Base-by-base conservation (phyloP, 2,329 filamentous ascomycete genomes). In the Harringtonia aguacate region DNA sequence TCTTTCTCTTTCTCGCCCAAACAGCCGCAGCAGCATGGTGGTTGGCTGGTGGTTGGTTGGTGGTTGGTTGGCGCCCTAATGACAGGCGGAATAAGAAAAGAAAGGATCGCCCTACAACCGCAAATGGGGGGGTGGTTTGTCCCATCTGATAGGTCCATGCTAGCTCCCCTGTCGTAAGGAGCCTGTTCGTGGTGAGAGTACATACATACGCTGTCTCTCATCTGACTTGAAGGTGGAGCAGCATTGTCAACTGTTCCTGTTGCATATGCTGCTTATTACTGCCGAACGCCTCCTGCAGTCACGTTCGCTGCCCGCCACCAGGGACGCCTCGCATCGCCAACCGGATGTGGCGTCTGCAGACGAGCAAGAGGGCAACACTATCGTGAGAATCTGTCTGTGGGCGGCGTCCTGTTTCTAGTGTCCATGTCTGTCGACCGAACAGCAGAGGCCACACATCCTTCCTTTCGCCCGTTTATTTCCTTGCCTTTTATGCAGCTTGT, bases 161-260 rank as follows among this genome's bases (percentile, higher is more conserved):
- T 45, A 37, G 35, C 33, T 39, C 5, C 17, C 40, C n/a, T n/a
- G 15, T 15, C 17, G 36, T 33, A 43, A 29, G 12, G 28, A 22
- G 37, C 35, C 34, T 42, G 43, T 38, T 44, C 40, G 41, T 45
- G 35, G 28, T 27, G 27, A 31, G 18, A 39, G 41, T 43, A 31
- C 43, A 43, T 46, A 46, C 47, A 49, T 46, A 36, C 43, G 43
- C 21, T 31, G 31, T 27, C 21, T 43, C 49, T 49, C 49, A 46
- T 47, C 34, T 49, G 49, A 47, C 47, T 36, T 39, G 22, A n/a
- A 36, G 18, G 37, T 31, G 39, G 38, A 46, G 35, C 18, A 29
- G 28, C 5, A 7, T 21, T 28, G 41, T 36, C 33, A 8, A 7
- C 10, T 27, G 24, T 27, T 27, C 24, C 24, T 27, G 24, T 27